Evolutionary conservation across 2,329 filamentous ascomycete genomes (phyloP), one percentile per base, ranked within the genome.

Genomic region (Alternaria metachromatica): DNA sequence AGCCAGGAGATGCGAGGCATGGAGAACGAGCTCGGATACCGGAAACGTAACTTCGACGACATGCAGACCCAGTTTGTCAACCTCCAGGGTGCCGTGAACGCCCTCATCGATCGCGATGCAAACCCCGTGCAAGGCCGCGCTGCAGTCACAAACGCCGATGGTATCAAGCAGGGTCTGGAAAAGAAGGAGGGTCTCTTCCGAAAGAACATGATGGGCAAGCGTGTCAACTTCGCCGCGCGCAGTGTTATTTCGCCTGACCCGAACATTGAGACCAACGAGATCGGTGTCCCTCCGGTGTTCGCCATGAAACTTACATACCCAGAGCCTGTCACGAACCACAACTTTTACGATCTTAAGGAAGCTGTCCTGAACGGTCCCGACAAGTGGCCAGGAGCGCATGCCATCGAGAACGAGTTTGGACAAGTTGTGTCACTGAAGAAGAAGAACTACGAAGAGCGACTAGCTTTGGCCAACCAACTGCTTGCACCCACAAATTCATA

Each of bases 181-280:
- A 99, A 99, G 86, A 99, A 99, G 82, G 96, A 99, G 77, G 96
- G 96, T 69, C 86, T 99, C 28, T 99, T 99, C 85, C 88, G 96
- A 73, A 98, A 97, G 85, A 97, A 99, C 82, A 98, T 99, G 96
- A 99, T 99, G 96, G 96, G 96, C 65, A 99, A 99, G 85, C 94
- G 96, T 84, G 96, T 99, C 82, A 98, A 99, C 80, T 98, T 96
- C 79, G 96, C 96, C 54, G 96, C 96, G 41, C 91, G 96, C 79
- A 97, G 92, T 86, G 96, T 99, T 79, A 99, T 99, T 72, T 98
- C 95, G 10, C 96, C 96, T 0, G 96, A 99, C 77, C 96, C 96
- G 3, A 99, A 98, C 76, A 97, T 99, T 74, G 96, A 99, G 80
- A 98, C 96, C 18, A 98, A 97, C 80, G 96, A 99, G 82, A 98